Conservation (phyloP, 2,329 filamentous ascomycete genomes). For the Elsinoe arachidis region DNA sequence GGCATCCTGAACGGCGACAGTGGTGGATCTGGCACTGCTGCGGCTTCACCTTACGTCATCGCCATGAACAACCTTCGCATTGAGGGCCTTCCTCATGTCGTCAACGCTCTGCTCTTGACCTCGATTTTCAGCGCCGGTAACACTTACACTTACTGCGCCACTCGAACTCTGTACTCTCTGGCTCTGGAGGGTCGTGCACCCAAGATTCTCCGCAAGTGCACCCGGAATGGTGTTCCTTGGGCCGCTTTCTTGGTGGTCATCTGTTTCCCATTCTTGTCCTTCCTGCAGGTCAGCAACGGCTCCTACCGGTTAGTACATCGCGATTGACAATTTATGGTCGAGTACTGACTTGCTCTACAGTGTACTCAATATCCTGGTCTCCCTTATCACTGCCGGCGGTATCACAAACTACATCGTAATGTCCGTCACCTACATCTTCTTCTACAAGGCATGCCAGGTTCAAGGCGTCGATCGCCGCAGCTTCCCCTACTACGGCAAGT, state of each 20-base stretch:
- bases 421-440: slow-evolving; percentile 50
- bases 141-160: slow-evolving; percentile 48
- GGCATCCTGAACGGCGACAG: slow-evolving; percentile 20
- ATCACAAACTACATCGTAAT: slow-evolving; percentile 58
- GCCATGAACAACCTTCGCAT: slow-evolving; percentile 39
- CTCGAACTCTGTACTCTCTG: slow-evolving; percentile 45
- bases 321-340: no score
- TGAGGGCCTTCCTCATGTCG: slow-evolving; percentile 34
- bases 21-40: slow-evolving; percentile 19
- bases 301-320: slow-evolving; percentile 13
- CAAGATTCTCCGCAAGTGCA: slow-evolving; percentile 48
- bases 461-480: slow-evolving; percentile 44
- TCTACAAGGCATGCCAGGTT: slow-evolving; percentile 46
- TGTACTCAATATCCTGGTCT: slow-evolving; percentile 33
- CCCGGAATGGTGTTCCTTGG: slow-evolving; percentile 50
- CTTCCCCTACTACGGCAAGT: slow-evolving; percentile 49
- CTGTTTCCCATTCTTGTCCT: slow-evolving; percentile 23
- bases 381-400: slow-evolving; percentile 47
- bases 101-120: slow-evolving; percentile 35
- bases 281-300: slow-evolving; percentile 22
- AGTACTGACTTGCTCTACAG: not conserved
- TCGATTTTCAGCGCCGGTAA: slow-evolving; percentile 50
- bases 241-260: slow-evolving; percentile 44
- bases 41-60: slow-evolving; percentile 31
- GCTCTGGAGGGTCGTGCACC: slow-evolving; percentile 46